Percentiles rank a stretch among this genome's conserved stretches.
These are phyloP conservation scores for Aureobasidium mangrovei DNA, from an alignment of 2,329 filamentous ascomycete genomes.

Conservation along the genomic window DNA sequence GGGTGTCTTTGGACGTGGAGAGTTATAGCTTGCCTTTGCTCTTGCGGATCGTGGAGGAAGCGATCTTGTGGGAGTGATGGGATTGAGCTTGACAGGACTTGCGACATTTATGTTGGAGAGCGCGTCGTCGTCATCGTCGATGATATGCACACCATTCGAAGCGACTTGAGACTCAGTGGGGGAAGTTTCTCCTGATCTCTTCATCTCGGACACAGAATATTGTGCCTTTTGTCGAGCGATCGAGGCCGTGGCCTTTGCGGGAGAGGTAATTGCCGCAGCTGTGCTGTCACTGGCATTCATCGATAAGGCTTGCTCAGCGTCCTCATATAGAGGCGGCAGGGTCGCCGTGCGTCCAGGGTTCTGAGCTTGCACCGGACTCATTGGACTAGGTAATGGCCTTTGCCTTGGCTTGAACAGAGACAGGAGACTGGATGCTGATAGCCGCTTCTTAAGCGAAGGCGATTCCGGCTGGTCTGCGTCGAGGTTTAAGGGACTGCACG, in stretches of 20 bases:
- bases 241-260: too few relatives aligned
- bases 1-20: slow-evolving; percentile 6
- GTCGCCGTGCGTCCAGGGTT: neutral
- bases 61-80: slow-evolving; percentile 3
- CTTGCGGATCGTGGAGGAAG: slow-evolving; percentile 23
- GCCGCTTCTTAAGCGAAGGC: slow-evolving; percentile 1
- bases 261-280: too few relatives aligned
- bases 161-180: neutral
- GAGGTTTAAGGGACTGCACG: neutral
- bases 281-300: too few relatives aligned
- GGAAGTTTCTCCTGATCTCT: too few relatives aligned
- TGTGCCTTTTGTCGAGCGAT: too few relatives aligned
- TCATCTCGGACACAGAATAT: too few relatives aligned
- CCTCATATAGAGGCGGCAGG: too few relatives aligned
- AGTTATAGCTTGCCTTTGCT: slow-evolving; percentile 20
- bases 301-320: too few relatives aligned
- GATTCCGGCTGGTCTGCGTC: neutral
- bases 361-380: neutral
- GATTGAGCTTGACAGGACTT: neutral
- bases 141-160: neutral
- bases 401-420: slow-evolving; percentile 13
- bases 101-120: slow-evolving; percentile 10
- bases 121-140: slow-evolving; percentile 3
- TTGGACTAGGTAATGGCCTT: neutral
- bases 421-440: slow-evolving; percentile 5